Evolutionary conservation across 768 basidiomycete genomes (phyloP), one percentile per base, ranked within the genome.

Genomic region (Auricularia auricula-judae): DNA sequence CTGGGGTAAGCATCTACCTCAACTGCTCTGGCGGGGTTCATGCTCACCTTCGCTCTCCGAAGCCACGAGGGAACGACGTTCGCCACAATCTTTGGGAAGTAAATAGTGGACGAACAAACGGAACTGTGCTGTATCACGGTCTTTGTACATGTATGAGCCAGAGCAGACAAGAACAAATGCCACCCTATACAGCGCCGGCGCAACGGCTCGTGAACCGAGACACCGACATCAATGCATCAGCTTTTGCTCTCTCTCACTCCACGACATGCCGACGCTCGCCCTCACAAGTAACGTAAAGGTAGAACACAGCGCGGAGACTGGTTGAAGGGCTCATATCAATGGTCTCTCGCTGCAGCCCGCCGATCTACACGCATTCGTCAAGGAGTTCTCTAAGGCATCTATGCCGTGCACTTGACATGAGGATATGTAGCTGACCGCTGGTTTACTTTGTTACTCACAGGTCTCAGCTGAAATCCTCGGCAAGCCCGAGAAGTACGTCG

Each of bases 331-430:
- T 51, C 21, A 29, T n/a, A 29, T 53, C 36, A 16, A 36, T 64
- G 10, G 56, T 7, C 14, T n/a, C 67, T 10, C 29, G 33, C 33
- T 43, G 36, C 67, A 70, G 44, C 70, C 70, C 34, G 68, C 71
- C 33, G 74, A 74, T 58, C 71, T 70, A 42, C 76, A 74, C 66
- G 70, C 68, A 4, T 78, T 79, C 63, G 68, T 74, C 36, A 74
- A 79, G 16, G 81, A 85, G 66, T 83, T 88, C 69, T 84, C 85
- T 62, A 81, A 84, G 78, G 86, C 83, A 67, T 23, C 68, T 29
- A 29, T 29, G 64, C 10, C 34, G 61, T 29, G 21, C 33, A 29
- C 62, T 35, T 14, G 42, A 35, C 36, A n/a, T 35, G 23, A 34
- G 61, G 3, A 44, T 4, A 44, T 14, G 29, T 29, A 29, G 29